Evolutionary conservation across 2,329 filamentous ascomycete species (phyloP).

Genomic region (Fusarium palustre): DNA sequence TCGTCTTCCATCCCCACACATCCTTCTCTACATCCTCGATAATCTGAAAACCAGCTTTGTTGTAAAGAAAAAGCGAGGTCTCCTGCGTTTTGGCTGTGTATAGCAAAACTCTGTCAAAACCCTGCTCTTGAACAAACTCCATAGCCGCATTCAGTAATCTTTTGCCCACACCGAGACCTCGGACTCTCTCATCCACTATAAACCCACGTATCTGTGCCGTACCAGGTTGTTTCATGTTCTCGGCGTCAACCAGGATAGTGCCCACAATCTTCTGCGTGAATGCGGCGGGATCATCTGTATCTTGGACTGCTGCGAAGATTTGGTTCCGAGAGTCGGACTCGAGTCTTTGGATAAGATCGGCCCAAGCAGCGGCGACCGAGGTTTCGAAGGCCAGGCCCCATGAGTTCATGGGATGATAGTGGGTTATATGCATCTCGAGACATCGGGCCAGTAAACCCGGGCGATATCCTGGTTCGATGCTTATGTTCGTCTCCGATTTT

Average conservation of each 20-base stretch:
- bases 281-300: rapidly evolving
- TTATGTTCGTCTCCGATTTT: neutral
- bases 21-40: slow-evolving; percentile 18
- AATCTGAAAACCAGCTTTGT: slow-evolving; percentile 13
- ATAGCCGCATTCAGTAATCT: slow-evolving; percentile 13
- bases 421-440: slow-evolving; percentile 34
- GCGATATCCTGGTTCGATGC: slow-evolving; percentile 25
- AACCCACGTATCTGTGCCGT: slow-evolving; percentile 33
- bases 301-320: slow-evolving; percentile 24
- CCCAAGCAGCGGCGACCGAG: slow-evolving; percentile 25
- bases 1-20: slow-evolving; percentile 27
- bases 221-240: neutral
- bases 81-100: slow-evolving; percentile 13
- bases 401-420: slow-evolving; percentile 24
- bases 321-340: slow-evolving; percentile 22
- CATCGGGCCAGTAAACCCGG: slow-evolving; percentile 31
- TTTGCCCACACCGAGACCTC: slow-evolving; percentile 25
- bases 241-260: slow-evolving; percentile 18
- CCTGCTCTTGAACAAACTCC: slow-evolving; percentile 19
- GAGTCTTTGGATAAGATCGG: slow-evolving; percentile 30
- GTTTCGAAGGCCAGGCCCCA: slow-evolving; percentile 33
- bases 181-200: slow-evolving; percentile 30
- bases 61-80: slow-evolving; percentile 15
- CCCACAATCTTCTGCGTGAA: slow-evolving; percentile 28
- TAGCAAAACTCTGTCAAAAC: slow-evolving; percentile 20